A percentile compares a stretch with the other conserved stretches of the same genome.
These are phyloP conservation scores for Lonicera japonica DNA, from an alignment of 129 eudicot species.

Conservation along the genomic window DNA sequence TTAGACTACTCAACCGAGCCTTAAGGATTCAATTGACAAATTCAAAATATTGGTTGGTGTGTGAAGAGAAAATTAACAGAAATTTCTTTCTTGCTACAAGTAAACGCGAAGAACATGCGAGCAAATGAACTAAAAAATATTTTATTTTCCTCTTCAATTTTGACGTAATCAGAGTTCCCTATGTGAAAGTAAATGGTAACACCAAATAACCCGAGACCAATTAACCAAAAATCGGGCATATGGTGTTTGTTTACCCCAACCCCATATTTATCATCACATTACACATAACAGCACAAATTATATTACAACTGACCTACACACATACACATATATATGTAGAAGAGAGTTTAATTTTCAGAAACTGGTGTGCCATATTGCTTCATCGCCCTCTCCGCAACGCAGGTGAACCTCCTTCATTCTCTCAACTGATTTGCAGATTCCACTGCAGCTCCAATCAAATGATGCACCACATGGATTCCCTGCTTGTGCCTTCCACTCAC, in stretches of 20 bases:
- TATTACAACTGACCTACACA: not conserved
- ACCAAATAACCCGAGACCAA: constrained; percentile 13
- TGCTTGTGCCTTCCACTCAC: constrained; percentile 76
- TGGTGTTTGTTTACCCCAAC: constrained; percentile 4
- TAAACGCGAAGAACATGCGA: too few relatives aligned
- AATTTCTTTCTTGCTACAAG: too few relatives aligned
- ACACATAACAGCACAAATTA: constrained; percentile 6
- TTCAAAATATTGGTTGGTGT: too few relatives aligned
- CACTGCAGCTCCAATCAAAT: constrained; percentile 93
- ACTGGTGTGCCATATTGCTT: constrained; percentile 61
- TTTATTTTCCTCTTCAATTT: not conserved
- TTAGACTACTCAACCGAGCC: too few relatives aligned
- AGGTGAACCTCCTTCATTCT: constrained; percentile 67
- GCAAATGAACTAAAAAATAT: not conserved
- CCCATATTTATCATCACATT: not conserved
- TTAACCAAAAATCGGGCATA: constrained; percentile 36
- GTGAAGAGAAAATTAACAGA: too few relatives aligned
- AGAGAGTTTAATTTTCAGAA: constrained; percentile 22
- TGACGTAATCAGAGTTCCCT: constrained; percentile 5
- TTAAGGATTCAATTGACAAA: too few relatives aligned
- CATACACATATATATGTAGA: not conserved
- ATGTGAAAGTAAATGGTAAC: constrained; percentile 22
- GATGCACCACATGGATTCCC: constrained; percentile 81
- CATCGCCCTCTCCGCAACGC: constrained; percentile 70
- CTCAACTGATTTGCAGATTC: constrained; percentile 73